These are phyloP conservation scores for Tanacetum coccineum DNA, from an alignment of 129 eudicot species.

Conservation along the genomic window DNA sequence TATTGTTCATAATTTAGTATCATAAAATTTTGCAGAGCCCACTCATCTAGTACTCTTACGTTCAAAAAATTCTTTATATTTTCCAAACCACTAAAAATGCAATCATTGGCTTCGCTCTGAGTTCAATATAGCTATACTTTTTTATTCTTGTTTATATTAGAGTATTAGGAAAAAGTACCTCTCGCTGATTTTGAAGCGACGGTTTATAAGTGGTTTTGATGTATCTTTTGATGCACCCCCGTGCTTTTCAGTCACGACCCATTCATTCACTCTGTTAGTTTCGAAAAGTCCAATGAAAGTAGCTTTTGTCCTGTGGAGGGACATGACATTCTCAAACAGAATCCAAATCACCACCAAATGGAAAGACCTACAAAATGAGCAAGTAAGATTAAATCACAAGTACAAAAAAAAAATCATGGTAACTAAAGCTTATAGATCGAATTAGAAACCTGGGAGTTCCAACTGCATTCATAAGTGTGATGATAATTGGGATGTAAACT, in stretches of 20 bases:
- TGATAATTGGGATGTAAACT: constrained; percentile 16
- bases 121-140: too few relatives aligned
- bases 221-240: constrained; percentile 47
- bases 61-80: too few relatives aligned
- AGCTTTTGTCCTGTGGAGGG: constrained; percentile 60
- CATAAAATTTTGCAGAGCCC: background rate
- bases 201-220: constrained; percentile 29
- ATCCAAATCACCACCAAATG: constrained; percentile 70
- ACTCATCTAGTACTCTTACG: too few relatives aligned
- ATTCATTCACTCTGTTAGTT: constrained; percentile 56
- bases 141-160: background rate
- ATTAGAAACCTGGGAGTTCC: constrained; percentile 19
- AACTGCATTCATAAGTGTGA: constrained; percentile 17
- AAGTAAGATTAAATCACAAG: background rate
- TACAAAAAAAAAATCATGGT: too few relatives aligned
- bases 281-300: constrained; percentile 67
- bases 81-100: too few relatives aligned
- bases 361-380: constrained; percentile 38
- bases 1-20: background rate
- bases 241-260: constrained; percentile 70
- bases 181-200: constrained; percentile 35
- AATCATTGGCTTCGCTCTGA: too few relatives aligned
- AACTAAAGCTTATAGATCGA: too few relatives aligned
- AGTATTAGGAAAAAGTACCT: constrained; percentile 30
- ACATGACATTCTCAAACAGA: constrained; percentile 38